Conservation (phyloP, 2,329 filamentous ascomycete species). For the Xylaria sp. region DNA sequence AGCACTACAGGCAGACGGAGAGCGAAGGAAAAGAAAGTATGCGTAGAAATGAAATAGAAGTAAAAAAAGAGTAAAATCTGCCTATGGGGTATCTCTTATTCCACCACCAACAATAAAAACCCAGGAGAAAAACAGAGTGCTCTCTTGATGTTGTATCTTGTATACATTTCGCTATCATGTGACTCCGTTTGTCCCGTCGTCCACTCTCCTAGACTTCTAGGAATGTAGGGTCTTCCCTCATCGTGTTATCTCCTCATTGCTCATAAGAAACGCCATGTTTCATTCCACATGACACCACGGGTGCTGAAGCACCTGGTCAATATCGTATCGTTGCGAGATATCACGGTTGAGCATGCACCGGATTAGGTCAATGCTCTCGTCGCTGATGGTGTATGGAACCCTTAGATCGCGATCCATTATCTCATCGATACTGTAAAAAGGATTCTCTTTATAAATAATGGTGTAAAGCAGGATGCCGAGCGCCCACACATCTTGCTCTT, state of each 20-base stretch:
- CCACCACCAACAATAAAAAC: constrained; percentile 26
- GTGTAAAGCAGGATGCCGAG: constrained; percentile 97
- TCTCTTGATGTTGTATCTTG: constrained; percentile 24
- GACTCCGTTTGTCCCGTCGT: constrained; percentile 17
- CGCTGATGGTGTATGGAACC: constrained; percentile 87
- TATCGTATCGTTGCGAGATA: constrained; percentile 83
- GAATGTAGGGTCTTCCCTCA: neutral
- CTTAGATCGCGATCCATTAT: constrained; percentile 97
- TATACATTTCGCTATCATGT: constrained; percentile 26
- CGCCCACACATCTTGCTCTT: constrained; percentile 98
- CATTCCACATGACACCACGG: constrained; percentile 73
- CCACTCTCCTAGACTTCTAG: constrained; percentile 33
- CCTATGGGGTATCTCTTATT: constrained; percentile 35
- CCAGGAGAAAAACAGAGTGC: constrained; percentile 9
- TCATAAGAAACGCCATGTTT: constrained; percentile 13
- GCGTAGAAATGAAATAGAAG: neutral
- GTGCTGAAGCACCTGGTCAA: constrained; percentile 87
- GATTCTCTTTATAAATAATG: constrained; percentile 99
- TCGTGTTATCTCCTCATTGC: constrained; percentile 13
- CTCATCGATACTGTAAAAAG: constrained; percentile 98
- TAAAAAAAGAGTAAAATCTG: constrained; percentile 18
- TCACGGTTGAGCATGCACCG: constrained; percentile 92
- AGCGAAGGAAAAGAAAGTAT: neutral
- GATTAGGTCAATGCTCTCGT: constrained; percentile 92
- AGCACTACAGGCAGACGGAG: neutral